Percentiles rank a stretch among this genome's conserved stretches.
Conservation (phyloP, 1,284 basidiomycete genomes). For the Trametes sp. region DNA sequence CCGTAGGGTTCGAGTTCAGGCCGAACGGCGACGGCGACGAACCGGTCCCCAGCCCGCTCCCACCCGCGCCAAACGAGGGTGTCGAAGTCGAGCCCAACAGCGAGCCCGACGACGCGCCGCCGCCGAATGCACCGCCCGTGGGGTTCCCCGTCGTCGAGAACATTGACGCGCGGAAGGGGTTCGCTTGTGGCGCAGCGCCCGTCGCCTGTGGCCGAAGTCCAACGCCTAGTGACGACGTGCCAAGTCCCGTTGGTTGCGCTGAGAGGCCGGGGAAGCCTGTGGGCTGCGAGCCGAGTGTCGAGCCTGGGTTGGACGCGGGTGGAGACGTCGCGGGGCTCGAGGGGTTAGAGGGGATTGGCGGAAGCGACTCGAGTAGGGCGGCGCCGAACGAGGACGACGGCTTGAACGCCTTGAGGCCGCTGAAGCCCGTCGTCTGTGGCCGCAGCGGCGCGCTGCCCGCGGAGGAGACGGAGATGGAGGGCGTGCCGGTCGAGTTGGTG, state of each 20-base stretch:
- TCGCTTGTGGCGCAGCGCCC: constrained; percentile 63
- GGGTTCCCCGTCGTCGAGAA: constrained; percentile 36
- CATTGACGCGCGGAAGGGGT: constrained; percentile 74
- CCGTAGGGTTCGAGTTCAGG: constrained; percentile 17
- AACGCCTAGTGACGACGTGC: constrained; percentile 53
- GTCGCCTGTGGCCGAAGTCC: constrained; percentile 80
- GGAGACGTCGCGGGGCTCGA: constrained; percentile 50
- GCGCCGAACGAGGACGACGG: constrained; percentile 91
- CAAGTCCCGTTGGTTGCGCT: constrained; percentile 24
- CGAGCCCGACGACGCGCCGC: constrained; percentile 15
- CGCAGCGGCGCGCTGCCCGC: constrained; percentile 52
- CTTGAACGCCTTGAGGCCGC: constrained; percentile 89
- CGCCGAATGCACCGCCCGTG: constrained; percentile 23
- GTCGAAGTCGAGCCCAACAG: constrained; percentile 22
- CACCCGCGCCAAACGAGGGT: constrained; percentile 27
- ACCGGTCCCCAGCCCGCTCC: constrained; percentile 1
- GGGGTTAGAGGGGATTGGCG: constrained; percentile 68
- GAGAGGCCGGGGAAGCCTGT: constrained; percentile 40
- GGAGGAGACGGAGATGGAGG: constrained; percentile 40
- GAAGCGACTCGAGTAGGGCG: constrained; percentile 79
- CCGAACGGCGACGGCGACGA: constrained; percentile 32
- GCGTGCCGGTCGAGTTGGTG: constrained; percentile 38
- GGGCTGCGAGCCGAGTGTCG: constrained; percentile 41
- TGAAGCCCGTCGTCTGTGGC: constrained; percentile 84
- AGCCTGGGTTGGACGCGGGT: constrained; percentile 28